Evolutionary conservation across 345 rosid species (phyloP), one percentile per base, ranked within the genome.

Genomic region (Citrus cavaleriei): DNA sequence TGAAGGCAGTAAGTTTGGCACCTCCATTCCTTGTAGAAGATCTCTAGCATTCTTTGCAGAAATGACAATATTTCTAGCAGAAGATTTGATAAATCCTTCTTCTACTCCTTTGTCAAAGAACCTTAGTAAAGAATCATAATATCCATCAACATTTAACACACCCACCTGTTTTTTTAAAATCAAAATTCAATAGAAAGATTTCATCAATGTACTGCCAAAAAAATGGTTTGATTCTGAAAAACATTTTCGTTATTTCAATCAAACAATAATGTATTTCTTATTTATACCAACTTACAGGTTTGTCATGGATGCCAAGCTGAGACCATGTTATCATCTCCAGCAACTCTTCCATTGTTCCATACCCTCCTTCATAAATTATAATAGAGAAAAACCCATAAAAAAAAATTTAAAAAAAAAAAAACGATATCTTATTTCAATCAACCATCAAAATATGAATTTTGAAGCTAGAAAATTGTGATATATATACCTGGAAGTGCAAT

Each of bases 241-340:
- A 51, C 22, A 42, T 46, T 46, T 46, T 46, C 51, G 18, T 46
- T 3, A 46, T 46, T 46, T 46, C 51, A 46, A 13, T 13, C 51
- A 46, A 46, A 46, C 51, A 46, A 3, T 46, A 46, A 46, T 46
- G 14, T 12, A 46, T 46, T 46, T 12, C 51, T 46, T 46, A 13
- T 46, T 46, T 30, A 19, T 3, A 10, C 4, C 2, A 37, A 69
- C 87, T 64, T 78, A 90, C 91, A 68, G 91, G 93, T 76, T 90
- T 88, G 61, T 86, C 25, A 84, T 87, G 93, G 79, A 90, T 85
- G 68, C 93, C 91, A 37, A 90, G 91, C 69, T 90, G 88, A 71
- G 91, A 84, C 93, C 91, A 90, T 5, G 90, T 85, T 75, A 90
- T 90, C 64, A 89, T 81, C 78, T 88, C 93, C 61, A 90, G 91